These are phyloP conservation scores for Leccinum fuscescens DNA, from an alignment of 1,284 basidiomycete genomes.

Conservation along the genomic window DNA sequence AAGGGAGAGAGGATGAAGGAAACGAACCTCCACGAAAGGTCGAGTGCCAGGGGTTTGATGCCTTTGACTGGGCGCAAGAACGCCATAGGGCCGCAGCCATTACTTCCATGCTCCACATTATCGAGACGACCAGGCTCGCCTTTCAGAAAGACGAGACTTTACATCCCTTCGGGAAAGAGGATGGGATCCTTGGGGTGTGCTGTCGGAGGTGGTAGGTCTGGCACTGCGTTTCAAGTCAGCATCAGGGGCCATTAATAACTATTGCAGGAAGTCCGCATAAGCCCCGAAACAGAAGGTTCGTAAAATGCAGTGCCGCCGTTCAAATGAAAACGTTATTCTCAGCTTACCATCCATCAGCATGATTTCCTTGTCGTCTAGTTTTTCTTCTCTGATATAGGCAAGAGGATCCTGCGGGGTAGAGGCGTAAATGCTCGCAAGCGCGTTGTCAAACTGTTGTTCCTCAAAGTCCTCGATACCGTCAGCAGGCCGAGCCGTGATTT, in stretches of 20 bases:
- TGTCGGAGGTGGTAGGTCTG: conserved; percentile 50
- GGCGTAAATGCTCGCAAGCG: conserved; percentile 29
- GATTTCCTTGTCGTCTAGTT: conserved; percentile 48
- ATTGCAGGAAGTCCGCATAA: conserved; percentile 27
- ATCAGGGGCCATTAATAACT: conserved; percentile 22
- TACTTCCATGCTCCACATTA: not conserved
- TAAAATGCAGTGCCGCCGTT: conserved; percentile 9
- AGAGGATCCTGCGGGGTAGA: conserved; percentile 26
- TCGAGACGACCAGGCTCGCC: conserved; percentile 6
- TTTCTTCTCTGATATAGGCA: conserved; percentile 49
- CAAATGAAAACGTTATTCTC: conserved; percentile 15
- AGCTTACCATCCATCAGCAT: conserved; percentile 52
- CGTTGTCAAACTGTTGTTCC: conserved; percentile 24
- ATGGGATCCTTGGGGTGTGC: conserved; percentile 34
- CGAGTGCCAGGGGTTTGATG: conserved; percentile 54
- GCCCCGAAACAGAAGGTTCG: conserved; percentile 14
- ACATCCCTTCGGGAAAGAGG: conserved; percentile 37
- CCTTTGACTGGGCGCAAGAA: conserved; percentile 59
- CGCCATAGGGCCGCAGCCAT: conserved; percentile 11
- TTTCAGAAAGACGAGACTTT: conserved; percentile 30
- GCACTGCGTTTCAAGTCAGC: conserved; percentile 43
- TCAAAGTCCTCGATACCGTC: conserved; percentile 4
- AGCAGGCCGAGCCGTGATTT: conserved; percentile 1
- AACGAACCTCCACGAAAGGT: conserved; percentile 67
- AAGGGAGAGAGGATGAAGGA: conserved; percentile 1